Percentiles rank a stretch among this genome's conserved stretches.
These are phyloP conservation scores for Candida succiphila DNA, from an alignment of 805 yeast genomes.

Conservation along the genomic window DNA sequence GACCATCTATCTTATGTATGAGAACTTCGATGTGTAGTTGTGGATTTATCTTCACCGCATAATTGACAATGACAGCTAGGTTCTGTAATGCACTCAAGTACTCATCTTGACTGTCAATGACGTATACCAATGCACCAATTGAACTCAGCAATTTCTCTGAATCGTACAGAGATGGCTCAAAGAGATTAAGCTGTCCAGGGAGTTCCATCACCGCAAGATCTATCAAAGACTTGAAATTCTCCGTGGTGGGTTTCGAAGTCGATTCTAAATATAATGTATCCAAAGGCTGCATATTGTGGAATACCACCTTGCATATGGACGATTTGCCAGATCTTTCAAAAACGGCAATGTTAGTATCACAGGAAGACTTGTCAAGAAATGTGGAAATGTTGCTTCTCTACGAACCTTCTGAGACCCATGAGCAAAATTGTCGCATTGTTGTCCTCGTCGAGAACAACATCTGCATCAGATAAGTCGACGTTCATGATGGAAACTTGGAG, in stretches of 20 bases:
- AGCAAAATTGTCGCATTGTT: constrained; percentile 73
- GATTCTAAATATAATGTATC: constrained; percentile 87
- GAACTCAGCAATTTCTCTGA: constrained; percentile 66
- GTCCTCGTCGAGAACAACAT: constrained; percentile 28
- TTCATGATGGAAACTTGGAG: not conserved
- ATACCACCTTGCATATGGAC: constrained; percentile 90
- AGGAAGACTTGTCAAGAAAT: not conserved
- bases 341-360: constrained; percentile 3
- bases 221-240: constrained; percentile 73
- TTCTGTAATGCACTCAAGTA: constrained; percentile 86
- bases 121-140: constrained; percentile 88
- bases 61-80: constrained; percentile 77
- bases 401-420: constrained; percentile 73
- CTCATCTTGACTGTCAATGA: constrained; percentile 93
- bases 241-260: constrained; percentile 82
- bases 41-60: constrained; percentile 79
- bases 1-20: constrained; percentile 92
- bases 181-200: constrained; percentile 88
- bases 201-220: constrained; percentile 86
- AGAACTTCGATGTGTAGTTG: constrained; percentile 81
- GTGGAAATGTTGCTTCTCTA: constrained; percentile 1
- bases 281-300: constrained; percentile 92
- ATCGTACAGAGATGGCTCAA: constrained; percentile 71
- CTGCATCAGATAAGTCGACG: constrained; percentile 10
- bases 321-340: constrained; percentile 75